Evolutionary conservation across 2,329 filamentous ascomycete genomes (phyloP).

Genomic region (Boeremia exigua): DNA sequence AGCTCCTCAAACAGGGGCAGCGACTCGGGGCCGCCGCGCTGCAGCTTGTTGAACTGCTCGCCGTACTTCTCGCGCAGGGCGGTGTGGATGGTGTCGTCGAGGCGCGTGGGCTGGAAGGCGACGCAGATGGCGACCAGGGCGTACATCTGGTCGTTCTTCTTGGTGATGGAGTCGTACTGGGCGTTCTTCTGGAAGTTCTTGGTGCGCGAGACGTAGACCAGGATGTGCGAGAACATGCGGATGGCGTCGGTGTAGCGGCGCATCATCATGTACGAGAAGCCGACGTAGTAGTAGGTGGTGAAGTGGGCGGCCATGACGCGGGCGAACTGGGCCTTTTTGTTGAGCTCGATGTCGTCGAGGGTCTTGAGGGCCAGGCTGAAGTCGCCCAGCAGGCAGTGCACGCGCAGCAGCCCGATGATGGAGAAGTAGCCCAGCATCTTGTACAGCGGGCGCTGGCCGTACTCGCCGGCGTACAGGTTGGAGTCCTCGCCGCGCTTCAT

Average conservation of each 20-base stretch:
- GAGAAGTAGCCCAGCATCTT: constrained; percentile 99
- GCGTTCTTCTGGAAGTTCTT: constrained; percentile 99
- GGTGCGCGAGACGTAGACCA: constrained; percentile 96
- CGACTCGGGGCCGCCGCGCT: constrained; percentile 92
- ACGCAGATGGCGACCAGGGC: constrained; percentile 98
- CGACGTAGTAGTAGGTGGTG: constrained; percentile 99
- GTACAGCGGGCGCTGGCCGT: constrained; percentile 92
- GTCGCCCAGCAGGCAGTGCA: constrained; percentile 95
- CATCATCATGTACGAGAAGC: constrained; percentile 99
- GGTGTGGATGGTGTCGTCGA: constrained; percentile 99
- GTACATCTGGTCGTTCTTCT: constrained; percentile 99
- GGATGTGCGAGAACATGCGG: constrained; percentile 99
- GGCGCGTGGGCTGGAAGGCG: constrained; percentile 92
- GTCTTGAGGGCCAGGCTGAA: constrained; percentile 99
- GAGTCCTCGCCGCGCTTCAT: constrained; percentile 95
- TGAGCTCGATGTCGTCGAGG: constrained; percentile 98
- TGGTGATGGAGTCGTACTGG: constrained; percentile 97
- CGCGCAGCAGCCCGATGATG: constrained; percentile 94
- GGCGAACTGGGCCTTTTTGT: constrained; percentile 99
- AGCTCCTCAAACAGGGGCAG: constrained; percentile 98
- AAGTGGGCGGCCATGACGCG: constrained; percentile 99
- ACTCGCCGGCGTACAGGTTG: constrained; percentile 86
- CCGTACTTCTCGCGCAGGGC: constrained; percentile 98
- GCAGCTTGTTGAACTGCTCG: constrained; percentile 95
- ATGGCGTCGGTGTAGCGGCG: constrained; percentile 98